Evolutionary conservation across 805 yeast species (phyloP).

Genomic region (Grigorovia yakushimaensis): DNA sequence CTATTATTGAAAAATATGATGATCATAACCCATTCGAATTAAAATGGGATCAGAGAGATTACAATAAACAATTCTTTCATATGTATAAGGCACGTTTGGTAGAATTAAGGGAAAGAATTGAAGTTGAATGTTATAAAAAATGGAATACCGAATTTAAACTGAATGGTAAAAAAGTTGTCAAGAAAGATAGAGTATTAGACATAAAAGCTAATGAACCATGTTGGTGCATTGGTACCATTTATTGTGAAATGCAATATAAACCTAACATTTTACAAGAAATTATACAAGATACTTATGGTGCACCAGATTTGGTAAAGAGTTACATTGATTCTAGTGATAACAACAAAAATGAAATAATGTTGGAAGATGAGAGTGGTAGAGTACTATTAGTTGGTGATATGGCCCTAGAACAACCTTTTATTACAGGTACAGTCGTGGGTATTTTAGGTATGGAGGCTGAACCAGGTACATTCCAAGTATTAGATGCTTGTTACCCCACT

Average conservation of each 20-base stretch:
- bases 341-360: slow-evolving; percentile 43
- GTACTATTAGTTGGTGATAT: slow-evolving; percentile 58
- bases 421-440: slow-evolving; percentile 86
- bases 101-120: slow-evolving; percentile 37
- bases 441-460: slow-evolving; percentile 76
- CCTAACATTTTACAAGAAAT: slow-evolving; percentile 82
- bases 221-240: slow-evolving; percentile 84
- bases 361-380: slow-evolving; percentile 92
- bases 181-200: slow-evolving; percentile 36
- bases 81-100: slow-evolving; percentile 46
- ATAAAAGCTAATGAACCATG: slow-evolving; percentile 38
- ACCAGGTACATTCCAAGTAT: slow-evolving; percentile 75
- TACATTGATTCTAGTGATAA: slow-evolving; percentile 45
- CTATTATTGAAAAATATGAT: slow-evolving; percentile 9
- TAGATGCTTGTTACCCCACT: slow-evolving; percentile 69
- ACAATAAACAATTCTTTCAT: slow-evolving; percentile 47
- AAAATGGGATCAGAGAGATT: slow-evolving; percentile 32
- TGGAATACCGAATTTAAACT: slow-evolving; percentile 46
- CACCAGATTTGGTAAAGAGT: slow-evolving; percentile 32
- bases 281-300: slow-evolving; percentile 40
- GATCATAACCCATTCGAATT: slow-evolving; percentile 17
- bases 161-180: slow-evolving; percentile 29
- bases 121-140: slow-evolving; percentile 36
- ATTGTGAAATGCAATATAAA: slow-evolving; percentile 73
- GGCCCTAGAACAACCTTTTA: slow-evolving; percentile 47